A percentile compares a stretch with the other conserved stretches of the same genome.
These are phyloP conservation scores for Senna siamea DNA, from an alignment of 306 rosid genomes.

Conservation along the genomic window DNA sequence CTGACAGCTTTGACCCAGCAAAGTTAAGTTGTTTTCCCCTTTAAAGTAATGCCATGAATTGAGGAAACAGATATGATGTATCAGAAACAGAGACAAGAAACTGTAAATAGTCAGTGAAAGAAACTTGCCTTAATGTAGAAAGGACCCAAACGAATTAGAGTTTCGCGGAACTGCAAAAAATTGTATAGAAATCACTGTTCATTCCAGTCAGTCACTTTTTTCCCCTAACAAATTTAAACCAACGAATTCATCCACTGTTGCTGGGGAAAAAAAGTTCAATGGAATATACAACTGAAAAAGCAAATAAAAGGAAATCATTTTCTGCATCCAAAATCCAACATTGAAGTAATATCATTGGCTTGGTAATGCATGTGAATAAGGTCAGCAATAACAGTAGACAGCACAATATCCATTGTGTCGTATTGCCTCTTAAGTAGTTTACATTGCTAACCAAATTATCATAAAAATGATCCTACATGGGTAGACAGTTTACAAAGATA, in stretches of 20 bases:
- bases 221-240: slow-evolving; percentile 38
- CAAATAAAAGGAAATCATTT: background rate
- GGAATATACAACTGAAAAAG: background rate
- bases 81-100: slow-evolving; percentile 9
- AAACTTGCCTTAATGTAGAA: slow-evolving; percentile 91
- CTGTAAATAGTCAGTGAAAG: slow-evolving; percentile 37
- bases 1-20: slow-evolving; percentile 25
- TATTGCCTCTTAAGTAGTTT: background rate
- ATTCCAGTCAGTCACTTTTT: slow-evolving; percentile 34
- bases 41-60: slow-evolving; percentile 27
- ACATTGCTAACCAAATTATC: slow-evolving; percentile 15
- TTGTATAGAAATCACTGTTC: slow-evolving; percentile 42
- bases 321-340: background rate
- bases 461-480: slow-evolving; percentile 11
- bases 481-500: background rate
- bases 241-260: slow-evolving; percentile 28
- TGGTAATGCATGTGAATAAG: slow-evolving; percentile 15
- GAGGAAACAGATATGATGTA: slow-evolving; percentile 5
- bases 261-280: slow-evolving; percentile 18
- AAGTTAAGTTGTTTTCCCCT: background rate
- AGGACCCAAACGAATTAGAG: slow-evolving; percentile 92
- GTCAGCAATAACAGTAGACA: slow-evolving; percentile 10
- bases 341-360: slow-evolving; percentile 13
- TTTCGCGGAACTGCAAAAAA: slow-evolving; percentile 93
- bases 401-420: slow-evolving; percentile 23